These are phyloP conservation scores for Verticillium klebahnii DNA, from an alignment of 2,329 filamentous ascomycete species.

Conservation along the genomic window DNA sequence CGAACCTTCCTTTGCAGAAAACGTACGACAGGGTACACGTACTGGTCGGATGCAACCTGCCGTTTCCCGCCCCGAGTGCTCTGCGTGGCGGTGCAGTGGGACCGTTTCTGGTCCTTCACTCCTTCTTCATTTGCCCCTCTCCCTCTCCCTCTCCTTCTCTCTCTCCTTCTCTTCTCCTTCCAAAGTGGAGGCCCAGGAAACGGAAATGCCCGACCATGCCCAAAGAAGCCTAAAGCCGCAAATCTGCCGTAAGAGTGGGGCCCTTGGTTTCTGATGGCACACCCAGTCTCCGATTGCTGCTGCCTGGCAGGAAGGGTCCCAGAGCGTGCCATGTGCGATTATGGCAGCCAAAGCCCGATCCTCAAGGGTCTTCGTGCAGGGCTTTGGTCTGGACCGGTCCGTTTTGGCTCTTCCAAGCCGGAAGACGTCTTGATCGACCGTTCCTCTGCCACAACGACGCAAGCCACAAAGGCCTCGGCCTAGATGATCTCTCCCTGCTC, in stretches of 20 bases:
- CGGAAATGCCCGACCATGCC: no score
- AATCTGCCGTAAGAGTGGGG: neutral
- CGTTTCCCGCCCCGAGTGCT: neutral
- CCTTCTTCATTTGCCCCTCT: no score
- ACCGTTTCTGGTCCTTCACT: neutral
- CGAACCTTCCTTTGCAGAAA: neutral
- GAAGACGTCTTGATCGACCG: neutral
- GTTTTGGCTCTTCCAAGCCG: neutral
- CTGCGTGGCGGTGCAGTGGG: neutral
- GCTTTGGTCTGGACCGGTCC: neutral
- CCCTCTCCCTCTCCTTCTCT: no score
- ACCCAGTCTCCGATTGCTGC: neutral
- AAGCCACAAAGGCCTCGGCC: neutral
- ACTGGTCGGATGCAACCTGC: neutral
- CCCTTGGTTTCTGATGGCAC: neutral
- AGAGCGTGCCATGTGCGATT: no score
- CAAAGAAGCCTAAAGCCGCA: no score
- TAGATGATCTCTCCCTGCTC: no score
- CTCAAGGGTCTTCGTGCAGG: neutral
- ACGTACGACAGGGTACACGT: neutral
- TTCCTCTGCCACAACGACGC: neutral
- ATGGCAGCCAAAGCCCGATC: neutral
- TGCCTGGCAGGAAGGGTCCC: neutral
- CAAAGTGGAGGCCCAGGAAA: no score
- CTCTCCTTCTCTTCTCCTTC: no score